A percentile compares a stretch with the other conserved stretches of the same genome.
Evolutionary conservation across 768 basidiomycete genomes (phyloP).

Genomic region (Kwoniella sp.): DNA sequence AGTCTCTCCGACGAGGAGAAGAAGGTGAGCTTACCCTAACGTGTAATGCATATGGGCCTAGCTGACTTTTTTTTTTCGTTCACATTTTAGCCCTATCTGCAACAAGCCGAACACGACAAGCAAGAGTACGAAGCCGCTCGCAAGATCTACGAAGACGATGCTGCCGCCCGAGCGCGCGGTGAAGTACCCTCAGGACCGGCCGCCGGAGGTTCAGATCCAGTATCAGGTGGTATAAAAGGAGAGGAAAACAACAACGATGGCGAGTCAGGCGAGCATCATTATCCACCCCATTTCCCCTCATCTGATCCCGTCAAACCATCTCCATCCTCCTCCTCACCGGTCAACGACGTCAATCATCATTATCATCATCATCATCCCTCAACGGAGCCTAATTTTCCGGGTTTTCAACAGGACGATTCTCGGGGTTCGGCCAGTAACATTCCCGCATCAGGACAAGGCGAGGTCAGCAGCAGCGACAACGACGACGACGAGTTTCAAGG

Average conservation of each 20-base stretch:
- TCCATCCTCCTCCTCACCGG: constrained; percentile 12
- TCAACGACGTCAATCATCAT: constrained; percentile 6
- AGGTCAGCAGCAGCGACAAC: neutral
- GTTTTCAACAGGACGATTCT: constrained; percentile 14
- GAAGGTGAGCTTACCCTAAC: constrained; percentile 63
- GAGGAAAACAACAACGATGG: constrained; percentile 7
- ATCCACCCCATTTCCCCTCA: constrained; percentile 3
- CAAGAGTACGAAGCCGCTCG: constrained; percentile 86
- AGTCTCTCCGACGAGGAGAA: constrained; percentile 90
- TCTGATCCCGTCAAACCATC: constrained; percentile 12
- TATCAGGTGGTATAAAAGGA: neutral
- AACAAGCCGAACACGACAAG: constrained; percentile 93
- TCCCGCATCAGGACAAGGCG: constrained; percentile 17
- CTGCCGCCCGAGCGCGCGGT: constrained; percentile 45
- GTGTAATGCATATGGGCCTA: no score
- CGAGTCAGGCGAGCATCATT: constrained; percentile 12
- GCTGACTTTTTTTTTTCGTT: neutral
- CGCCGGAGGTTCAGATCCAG: constrained; percentile 60
- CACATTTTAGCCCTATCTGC: constrained; percentile 75
- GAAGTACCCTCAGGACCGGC: constrained; percentile 71
- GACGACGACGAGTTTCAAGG: constrained; percentile 36
- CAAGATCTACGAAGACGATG: constrained; percentile 76
- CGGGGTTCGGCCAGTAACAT: constrained; percentile 16
- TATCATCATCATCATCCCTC: no score
- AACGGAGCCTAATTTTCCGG: constrained; percentile 23